These are phyloP conservation scores for Huntiella abstrusa DNA, from an alignment of 2,329 filamentous ascomycete genomes.

Conservation along the genomic window DNA sequence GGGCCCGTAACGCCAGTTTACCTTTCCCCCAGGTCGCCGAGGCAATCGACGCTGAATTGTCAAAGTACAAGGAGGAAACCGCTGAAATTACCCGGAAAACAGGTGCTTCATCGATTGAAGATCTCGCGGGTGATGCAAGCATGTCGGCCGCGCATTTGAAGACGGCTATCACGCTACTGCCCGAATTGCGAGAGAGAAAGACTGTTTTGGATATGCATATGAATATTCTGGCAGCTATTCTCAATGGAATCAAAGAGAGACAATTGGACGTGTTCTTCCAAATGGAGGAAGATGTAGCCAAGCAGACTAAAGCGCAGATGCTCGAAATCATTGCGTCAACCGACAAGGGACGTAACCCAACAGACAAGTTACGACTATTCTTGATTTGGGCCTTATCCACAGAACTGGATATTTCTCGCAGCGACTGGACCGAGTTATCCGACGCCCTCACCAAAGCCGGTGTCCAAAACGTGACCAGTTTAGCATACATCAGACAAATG, in stretches of 20 bases:
- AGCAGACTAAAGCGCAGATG: slow-evolving; percentile 77
- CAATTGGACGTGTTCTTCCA: slow-evolving; percentile 95
- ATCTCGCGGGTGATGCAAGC: slow-evolving; percentile 74
- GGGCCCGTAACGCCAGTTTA: slow-evolving; percentile 74
- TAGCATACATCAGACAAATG: slow-evolving; percentile 78
- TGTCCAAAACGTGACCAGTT: slow-evolving; percentile 48
- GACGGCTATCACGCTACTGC: slow-evolving; percentile 80
- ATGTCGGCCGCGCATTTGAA: slow-evolving; percentile 88
- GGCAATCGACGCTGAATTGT: slow-evolving; percentile 84
- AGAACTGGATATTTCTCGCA: slow-evolving; percentile 66
- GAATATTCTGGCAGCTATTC: slow-evolving; percentile 49
- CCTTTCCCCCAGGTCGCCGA: slow-evolving; percentile 94
- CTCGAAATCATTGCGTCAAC: slow-evolving; percentile 68
- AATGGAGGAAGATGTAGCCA: slow-evolving; percentile 78
- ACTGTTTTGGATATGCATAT: slow-evolving; percentile 95
- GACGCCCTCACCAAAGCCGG: slow-evolving; percentile 61
- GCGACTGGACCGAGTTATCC: slow-evolving; percentile 73
- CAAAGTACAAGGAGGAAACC: slow-evolving; percentile 87
- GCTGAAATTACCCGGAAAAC: slow-evolving; percentile 90
- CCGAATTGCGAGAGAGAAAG: slow-evolving; percentile 83
- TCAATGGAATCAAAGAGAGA: slow-evolving; percentile 73
- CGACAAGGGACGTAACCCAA: slow-evolving; percentile 63
- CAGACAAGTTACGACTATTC: slow-evolving; percentile 84
- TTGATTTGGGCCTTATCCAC: slow-evolving; percentile 95
- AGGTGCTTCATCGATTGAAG: slow-evolving; percentile 78